A percentile compares a stretch with the other conserved stretches of the same genome.
These are phyloP conservation scores for Phytopythium ostracodes DNA, from an alignment of 352 stramenopile genomes.

Conservation along the genomic window DNA sequence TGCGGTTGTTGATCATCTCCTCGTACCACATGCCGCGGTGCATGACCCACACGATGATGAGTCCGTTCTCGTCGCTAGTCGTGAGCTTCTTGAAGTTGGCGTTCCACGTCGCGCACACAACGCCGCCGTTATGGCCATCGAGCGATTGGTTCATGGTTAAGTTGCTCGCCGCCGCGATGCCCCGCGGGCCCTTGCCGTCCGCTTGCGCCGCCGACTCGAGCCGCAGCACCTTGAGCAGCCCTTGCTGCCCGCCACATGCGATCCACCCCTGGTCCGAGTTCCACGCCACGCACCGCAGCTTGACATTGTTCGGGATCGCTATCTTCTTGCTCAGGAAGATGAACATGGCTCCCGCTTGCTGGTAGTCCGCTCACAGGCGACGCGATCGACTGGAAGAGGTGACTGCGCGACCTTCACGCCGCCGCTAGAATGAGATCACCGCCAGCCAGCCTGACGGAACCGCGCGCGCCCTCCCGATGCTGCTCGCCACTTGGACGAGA, in stretches of 20 bases:
- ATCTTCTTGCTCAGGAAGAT: conserved; percentile 96
- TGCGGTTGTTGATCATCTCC: conserved; percentile 97
- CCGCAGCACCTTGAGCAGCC: conserved; percentile 91
- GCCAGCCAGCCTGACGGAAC: no score
- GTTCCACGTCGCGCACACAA: conserved; percentile 93
- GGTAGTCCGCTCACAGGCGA: neutral
- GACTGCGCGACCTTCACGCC: neutral
- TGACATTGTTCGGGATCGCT: conserved; percentile 92
- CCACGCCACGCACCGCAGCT: conserved; percentile 89
- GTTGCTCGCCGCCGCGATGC: conserved; percentile 86
- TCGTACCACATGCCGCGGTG: conserved; percentile 94
- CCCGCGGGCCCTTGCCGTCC: conserved; percentile 61
- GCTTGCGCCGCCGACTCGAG: conserved; percentile 76
- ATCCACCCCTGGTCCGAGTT: conserved; percentile 94
- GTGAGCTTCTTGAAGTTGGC: conserved; percentile 93
- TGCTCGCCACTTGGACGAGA: no score
- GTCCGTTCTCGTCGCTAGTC: conserved; percentile 92
- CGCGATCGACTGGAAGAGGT: neutral
- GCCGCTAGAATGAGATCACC: neutral
- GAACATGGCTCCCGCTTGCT: conserved; percentile 69
- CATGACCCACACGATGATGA: conserved; percentile 96
- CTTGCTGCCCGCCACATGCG: conserved; percentile 91
- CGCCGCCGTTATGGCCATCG: conserved; percentile 88
- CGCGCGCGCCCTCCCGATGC: no score
- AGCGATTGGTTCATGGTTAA: conserved; percentile 95